Base-by-base conservation (phyloP, 345 rosid genomes). In the Excoecaria agallocha region DNA sequence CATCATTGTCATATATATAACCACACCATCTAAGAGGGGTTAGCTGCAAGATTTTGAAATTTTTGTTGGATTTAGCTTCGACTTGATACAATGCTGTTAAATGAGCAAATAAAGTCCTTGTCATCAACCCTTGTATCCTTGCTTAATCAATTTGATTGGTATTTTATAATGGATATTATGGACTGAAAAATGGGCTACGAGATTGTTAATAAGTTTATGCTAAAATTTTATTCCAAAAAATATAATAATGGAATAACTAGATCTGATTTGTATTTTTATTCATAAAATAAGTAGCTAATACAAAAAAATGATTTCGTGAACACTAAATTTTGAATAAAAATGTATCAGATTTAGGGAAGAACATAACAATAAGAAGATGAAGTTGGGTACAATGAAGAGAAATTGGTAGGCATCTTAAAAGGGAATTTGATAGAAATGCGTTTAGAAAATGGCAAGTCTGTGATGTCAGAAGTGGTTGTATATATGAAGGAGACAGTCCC, bases 381-480 rank as follows among this genome's bases (percentile, higher is more conserved):
- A 11, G 4, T 6, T 58, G 13, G 37, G 16, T 20, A 8, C 20
- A 24, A 38, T 13, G 64, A 38, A n/a, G 39, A 56, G 51, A 15
- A 15, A 59, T 4, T 12, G 38, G 55, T 15, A 12, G 24, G 30
- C 61, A 49, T n/a, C 62, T 63, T 50, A n/a, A 43, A 43, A 43
- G 4, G 61, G 62, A 59, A 62, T 62, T 12, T 50, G 61, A 37
- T 43, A 49, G 20, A 41, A 54, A 17, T n/a, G n/a, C 37, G 16
- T 19, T 7, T 19, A 16, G n/a, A 41, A 20, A 24, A 50, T 20
- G 63, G 30, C 69, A 62, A 30, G 69, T 69, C 55, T 59, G 66
- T 43, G 20, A 55, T 63, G 58, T 78, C 72, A 59, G 78, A 66
- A 51, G n/a, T 59, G n/a, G 71, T 15, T 39, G 51, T 22, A n/a